Conservation (phyloP, 441 rosid genomes). For the Flueggea neowawraea region DNA sequence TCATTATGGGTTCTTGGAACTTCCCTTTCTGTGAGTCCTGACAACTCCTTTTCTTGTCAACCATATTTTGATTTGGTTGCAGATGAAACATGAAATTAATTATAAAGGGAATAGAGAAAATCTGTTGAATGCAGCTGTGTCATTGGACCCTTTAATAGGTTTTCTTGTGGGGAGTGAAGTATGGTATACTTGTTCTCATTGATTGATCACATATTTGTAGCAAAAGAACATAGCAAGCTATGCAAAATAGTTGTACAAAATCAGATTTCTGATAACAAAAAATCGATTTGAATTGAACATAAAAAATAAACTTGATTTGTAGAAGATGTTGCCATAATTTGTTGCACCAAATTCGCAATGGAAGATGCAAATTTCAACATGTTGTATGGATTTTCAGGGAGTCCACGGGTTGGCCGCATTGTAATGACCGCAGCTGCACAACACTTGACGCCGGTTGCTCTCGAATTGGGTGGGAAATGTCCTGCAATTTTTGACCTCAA, state of each 20-base stretch:
- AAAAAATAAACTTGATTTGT: too few species aligned
- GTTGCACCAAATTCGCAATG: too few species aligned
- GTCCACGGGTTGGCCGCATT: slow-evolving; percentile 58
- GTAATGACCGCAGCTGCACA: slow-evolving; percentile 76
- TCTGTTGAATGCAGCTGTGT: slow-evolving; percentile 46
- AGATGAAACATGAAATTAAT: not conserved
- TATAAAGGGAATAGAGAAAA: not conserved
- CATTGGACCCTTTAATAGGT: slow-evolving; percentile 66
- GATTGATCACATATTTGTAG: too few species aligned
- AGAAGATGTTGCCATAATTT: too few species aligned
- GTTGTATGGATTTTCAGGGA: slow-evolving; percentile 41
- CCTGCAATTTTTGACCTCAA: slow-evolving; percentile 59
- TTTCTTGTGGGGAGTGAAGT: not conserved
- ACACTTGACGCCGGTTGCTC: slow-evolving; percentile 79
- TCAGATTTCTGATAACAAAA: too few species aligned
- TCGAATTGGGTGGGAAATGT: slow-evolving; percentile 89
- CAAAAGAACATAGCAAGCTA: too few species aligned
- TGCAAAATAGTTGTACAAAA: too few species aligned
- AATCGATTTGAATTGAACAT: too few species aligned
- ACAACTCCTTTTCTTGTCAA: not conserved
- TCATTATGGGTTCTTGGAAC: slow-evolving; percentile 74
- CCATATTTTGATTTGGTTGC: not conserved
- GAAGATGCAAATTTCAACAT: not conserved
- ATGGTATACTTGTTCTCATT: too few species aligned
- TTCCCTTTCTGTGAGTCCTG: slow-evolving; percentile 69